A percentile compares a stretch with the other conserved stretches of the same genome.
Evolutionary conservation across 805 yeast species (phyloP).

Genomic region (Brettanomyces anomalus): DNA sequence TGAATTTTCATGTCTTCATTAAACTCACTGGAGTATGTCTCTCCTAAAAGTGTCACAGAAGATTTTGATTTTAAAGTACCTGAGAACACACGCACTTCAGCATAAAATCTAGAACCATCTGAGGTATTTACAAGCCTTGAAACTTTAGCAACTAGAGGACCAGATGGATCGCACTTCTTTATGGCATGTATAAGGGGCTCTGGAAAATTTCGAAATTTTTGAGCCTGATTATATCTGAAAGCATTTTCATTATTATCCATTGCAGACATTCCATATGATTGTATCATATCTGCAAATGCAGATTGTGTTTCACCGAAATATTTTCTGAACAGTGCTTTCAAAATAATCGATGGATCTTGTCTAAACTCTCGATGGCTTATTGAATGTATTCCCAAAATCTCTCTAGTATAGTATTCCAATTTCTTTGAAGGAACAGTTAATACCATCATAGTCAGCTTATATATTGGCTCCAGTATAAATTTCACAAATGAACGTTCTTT

Average conservation of each 20-base stretch:
- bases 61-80: constrained; percentile 48
- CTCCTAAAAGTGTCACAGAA: constrained; percentile 48
- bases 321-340: constrained; percentile 42
- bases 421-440: constrained; percentile 41
- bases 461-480: constrained; percentile 71
- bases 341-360: constrained; percentile 50
- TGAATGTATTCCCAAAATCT: constrained; percentile 35
- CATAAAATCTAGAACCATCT: constrained; percentile 43
- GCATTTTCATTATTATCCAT: constrained; percentile 19
- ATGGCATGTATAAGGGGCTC: constrained; percentile 12
- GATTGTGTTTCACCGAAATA: constrained; percentile 42
- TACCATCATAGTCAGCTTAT: constrained; percentile 58
- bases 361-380: constrained; percentile 32
- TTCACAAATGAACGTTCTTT: constrained; percentile 41
- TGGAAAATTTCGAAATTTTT: not conserved
- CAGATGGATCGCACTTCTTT: constrained; percentile 26
- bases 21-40: constrained; percentile 36
- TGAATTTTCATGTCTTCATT: constrained; percentile 42
- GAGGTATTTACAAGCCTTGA: constrained; percentile 49
- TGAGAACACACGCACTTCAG: constrained; percentile 51
- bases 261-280: constrained; percentile 29
- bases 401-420: constrained; percentile 35
- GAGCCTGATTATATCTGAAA: constrained; percentile 4
- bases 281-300: constrained; percentile 47
- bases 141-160: constrained; percentile 43